phyloP scores from a whole-genome alignment of 306 rosid genomes.

The Corylus heterophylla region DNA sequence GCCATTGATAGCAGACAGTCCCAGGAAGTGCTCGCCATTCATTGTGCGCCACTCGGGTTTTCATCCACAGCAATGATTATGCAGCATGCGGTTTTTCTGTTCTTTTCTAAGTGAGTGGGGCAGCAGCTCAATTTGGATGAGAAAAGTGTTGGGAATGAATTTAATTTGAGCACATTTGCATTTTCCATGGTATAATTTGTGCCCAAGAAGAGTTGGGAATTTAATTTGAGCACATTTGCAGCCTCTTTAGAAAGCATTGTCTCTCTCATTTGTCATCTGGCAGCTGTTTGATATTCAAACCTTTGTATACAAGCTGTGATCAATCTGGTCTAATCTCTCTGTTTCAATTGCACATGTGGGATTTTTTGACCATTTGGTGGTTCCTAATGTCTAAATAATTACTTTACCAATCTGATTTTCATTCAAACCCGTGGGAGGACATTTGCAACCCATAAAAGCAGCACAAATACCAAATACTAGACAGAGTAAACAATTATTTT shows the following conservation, averaged over 20 bases:
- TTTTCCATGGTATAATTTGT: too few relatives aligned
- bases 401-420: neutral
- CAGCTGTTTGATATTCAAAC: neutral
- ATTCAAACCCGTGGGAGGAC: neutral
- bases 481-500: neutral
- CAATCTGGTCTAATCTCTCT: neutral
- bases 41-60: conserved; percentile 1
- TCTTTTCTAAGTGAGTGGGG: neutral
- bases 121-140: neutral
- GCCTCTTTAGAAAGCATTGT: neutral
- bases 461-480: neutral
- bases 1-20: neutral
- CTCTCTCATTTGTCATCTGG: too few relatives aligned
- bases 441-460: neutral
- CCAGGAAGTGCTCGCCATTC: neutral
- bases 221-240: too few relatives aligned
- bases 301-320: neutral
- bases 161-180: too few relatives aligned
- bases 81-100: neutral
- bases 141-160: too few relatives aligned
- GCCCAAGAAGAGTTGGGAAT: too few relatives aligned
- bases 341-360: neutral
- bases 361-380: too few relatives aligned
- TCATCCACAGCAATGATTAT: neutral
- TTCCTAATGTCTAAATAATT: neutral